Conservation (phyloP, 2,329 filamentous ascomycete species). For the Lizonia empirigonia region DNA sequence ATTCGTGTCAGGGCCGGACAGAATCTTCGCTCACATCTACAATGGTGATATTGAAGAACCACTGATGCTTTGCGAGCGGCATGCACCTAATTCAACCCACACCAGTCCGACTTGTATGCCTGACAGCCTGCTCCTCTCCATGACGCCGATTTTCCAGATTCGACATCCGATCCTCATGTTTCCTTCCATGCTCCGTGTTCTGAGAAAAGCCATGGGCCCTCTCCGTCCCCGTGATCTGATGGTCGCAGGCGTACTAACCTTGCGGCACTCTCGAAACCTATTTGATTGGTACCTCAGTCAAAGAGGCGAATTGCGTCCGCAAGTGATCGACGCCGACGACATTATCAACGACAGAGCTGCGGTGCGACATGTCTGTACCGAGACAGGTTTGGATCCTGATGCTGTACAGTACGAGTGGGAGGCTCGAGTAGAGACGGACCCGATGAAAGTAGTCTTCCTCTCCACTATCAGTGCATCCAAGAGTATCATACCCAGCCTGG, state of each 20-base stretch:
- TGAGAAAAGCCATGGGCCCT: neutral
- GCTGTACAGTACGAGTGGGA: conserved; percentile 24
- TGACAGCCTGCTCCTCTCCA: conserved; percentile 18
- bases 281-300: conserved; percentile 23
- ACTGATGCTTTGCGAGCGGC: conserved; percentile 10
- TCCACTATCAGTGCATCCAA: conserved; percentile 14
- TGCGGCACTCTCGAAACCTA: conserved; percentile 3
- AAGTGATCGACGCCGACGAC: conserved; percentile 27
- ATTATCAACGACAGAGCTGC: conserved; percentile 18
- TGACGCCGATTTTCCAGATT: conserved; percentile 27
- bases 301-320: neutral
- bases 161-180: conserved; percentile 25
- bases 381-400: conserved; percentile 18
- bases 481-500: conserved; percentile 17
- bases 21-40: conserved; percentile 14
- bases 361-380: conserved; percentile 16
- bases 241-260: neutral
- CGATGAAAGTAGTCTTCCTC: conserved; percentile 8
- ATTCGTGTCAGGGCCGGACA: conserved; percentile 16
- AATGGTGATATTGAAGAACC: neutral
- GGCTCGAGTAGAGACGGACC: conserved; percentile 1
- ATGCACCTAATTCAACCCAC: neutral
- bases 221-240: neutral
- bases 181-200: conserved; percentile 20
- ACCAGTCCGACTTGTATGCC: conserved; percentile 24